Conservation (phyloP, 179 eudicot species). For the Corrigiola litoralis region DNA sequence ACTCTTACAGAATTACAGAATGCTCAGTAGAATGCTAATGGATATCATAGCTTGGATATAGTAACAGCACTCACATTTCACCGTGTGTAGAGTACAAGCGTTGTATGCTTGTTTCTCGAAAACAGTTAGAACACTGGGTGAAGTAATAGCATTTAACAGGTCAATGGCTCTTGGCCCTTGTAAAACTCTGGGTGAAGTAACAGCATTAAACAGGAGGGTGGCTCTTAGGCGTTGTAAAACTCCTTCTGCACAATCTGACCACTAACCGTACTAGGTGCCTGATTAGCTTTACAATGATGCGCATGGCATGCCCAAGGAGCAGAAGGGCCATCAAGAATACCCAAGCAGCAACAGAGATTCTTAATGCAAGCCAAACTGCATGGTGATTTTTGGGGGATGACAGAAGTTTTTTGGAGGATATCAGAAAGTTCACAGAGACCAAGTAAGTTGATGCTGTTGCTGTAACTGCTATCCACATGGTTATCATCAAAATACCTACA, state of each 20-base stretch:
- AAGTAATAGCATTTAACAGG: too few relatives aligned
- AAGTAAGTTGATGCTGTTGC: conserved; percentile 7
- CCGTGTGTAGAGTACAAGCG: too few relatives aligned
- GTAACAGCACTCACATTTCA: too few relatives aligned
- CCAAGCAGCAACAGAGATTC: neutral
- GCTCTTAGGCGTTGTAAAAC: neutral
- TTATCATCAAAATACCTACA: conserved; percentile 4
- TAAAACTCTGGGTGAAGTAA: too few relatives aligned
- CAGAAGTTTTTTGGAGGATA: neutral
- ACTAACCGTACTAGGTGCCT: neutral
- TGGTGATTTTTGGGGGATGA: neutral
- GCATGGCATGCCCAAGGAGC: neutral
- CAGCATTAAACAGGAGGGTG: neutral
- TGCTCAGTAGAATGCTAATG: too few relatives aligned
- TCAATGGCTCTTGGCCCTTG: too few relatives aligned
- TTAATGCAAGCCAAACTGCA: neutral
- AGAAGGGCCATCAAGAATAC: neutral
- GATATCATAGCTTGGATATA: too few relatives aligned
- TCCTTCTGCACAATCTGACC: neutral
- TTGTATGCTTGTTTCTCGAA: too few relatives aligned
- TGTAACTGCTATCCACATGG: conserved; percentile 16
- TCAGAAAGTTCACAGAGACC: neutral
- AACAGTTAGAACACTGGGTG: too few relatives aligned
- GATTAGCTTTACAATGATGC: neutral
- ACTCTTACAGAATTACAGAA: too few relatives aligned